phyloP scores from a whole-genome alignment of 106 monocot species.

The Apostasia ramifera region DNA sequence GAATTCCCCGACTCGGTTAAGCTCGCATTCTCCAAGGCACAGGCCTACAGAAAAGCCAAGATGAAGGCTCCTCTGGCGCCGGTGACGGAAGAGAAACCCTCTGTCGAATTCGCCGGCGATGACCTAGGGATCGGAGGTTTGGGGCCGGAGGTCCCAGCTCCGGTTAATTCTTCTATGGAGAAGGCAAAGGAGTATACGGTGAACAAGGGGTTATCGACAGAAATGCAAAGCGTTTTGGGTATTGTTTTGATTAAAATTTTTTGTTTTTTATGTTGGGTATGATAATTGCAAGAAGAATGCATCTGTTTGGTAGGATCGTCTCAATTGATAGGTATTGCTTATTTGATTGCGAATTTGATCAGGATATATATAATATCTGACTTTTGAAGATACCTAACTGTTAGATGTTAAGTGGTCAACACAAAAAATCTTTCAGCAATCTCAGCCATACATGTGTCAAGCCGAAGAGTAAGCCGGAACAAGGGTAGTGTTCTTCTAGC shows the following conservation, averaged over 20 bases:
- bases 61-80: not conserved
- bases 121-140: not conserved
- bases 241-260: not conserved
- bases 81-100: not conserved
- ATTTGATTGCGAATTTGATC: too few species aligned
- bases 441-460: too few species aligned
- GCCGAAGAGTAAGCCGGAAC: too few species aligned
- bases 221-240: constrained; percentile 7
- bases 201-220: constrained; percentile 4
- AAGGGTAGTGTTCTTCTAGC: too few species aligned
- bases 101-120: not conserved
- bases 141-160: not conserved
- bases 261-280: too few species aligned
- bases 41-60: constrained; percentile 33
- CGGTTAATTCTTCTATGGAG: constrained; percentile 37
- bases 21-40: constrained; percentile 48
- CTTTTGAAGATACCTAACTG: too few species aligned
- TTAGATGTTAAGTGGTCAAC: too few species aligned
- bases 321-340: too few species aligned
- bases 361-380: too few species aligned
- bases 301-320: too few species aligned
- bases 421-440: too few species aligned
- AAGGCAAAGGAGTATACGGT: constrained; percentile 33
- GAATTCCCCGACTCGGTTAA: constrained; percentile 30
- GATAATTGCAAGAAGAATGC: too few species aligned